phyloP scores from a whole-genome alignment of 1,284 basidiomycete genomes.

The Earliella scabrosa region DNA sequence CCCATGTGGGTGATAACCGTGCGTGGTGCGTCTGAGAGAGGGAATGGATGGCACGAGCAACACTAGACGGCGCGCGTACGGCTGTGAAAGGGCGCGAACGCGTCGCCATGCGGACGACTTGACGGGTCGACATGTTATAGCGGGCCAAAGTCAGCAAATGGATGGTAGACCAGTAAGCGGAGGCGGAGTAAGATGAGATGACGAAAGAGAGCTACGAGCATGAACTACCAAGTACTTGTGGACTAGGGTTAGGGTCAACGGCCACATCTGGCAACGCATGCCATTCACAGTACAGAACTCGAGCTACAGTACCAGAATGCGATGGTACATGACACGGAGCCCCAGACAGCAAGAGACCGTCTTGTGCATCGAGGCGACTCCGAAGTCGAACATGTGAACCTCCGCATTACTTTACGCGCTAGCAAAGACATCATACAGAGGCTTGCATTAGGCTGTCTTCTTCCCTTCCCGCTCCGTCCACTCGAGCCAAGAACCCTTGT shows the following conservation, averaged over 20 bases:
- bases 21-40: background rate
- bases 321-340: no score
- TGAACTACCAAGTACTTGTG: no score
- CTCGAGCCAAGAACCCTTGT: conserved; percentile 92
- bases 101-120: background rate
- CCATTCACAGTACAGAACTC: no score
- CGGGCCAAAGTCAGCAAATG: background rate
- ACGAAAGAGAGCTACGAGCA: background rate
- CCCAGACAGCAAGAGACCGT: no score
- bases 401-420: background rate
- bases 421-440: background rate
- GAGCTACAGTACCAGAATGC: no score
- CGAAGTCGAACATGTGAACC: no score
- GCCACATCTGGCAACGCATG: conserved; percentile 1
- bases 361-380: no score
- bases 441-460: conserved; percentile 9
- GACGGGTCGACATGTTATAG: background rate
- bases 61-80: background rate
- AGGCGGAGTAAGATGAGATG: background rate
- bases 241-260: conserved; percentile 19
- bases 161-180: background rate
- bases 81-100: background rate
- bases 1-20: background rate
- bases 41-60: conserved; percentile 2
- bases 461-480: conserved; percentile 76